Evolutionary conservation across 192 early-diverging fungal genomes (phyloP).

Genomic region (Thamnidium elegans): DNA sequence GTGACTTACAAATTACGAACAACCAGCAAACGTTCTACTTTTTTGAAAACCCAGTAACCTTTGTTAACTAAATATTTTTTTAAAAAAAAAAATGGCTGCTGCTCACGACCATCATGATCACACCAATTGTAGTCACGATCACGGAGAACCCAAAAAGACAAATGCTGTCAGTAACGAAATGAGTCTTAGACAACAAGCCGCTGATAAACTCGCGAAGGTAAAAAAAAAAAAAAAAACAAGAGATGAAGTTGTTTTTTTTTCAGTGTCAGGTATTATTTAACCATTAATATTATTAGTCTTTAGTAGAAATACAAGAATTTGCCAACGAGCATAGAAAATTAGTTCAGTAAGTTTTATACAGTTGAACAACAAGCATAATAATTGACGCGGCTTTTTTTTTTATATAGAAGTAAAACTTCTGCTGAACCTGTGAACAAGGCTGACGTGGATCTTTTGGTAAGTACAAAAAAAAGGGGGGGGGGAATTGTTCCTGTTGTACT

Average conservation of each 20-base stretch:
- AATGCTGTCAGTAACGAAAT: conserved; percentile 3
- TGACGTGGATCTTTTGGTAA: conserved; percentile 20
- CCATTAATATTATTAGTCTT: background rate
- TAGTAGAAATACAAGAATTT: conserved; percentile 1
- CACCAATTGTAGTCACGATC: no score
- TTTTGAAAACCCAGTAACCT: no score
- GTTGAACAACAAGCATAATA: background rate
- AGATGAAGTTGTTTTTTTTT: no score
- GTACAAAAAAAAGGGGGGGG: background rate
- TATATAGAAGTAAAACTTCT: background rate
- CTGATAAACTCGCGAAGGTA: conserved; percentile 21
- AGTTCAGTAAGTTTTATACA: background rate
- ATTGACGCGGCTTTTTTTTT: background rate
- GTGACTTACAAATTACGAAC: no score
- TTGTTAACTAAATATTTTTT: no score
- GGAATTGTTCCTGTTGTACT: background rate
- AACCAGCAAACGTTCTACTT: no score
- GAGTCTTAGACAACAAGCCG: background rate
- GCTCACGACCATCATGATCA: no score
- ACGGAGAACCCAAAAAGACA: no score
- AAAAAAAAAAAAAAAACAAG: no score
- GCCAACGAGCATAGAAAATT: conserved; percentile 10
- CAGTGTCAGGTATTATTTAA: background rate
- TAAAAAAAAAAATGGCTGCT: no score
- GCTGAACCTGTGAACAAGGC: background rate